These are phyloP conservation scores for Ustilago shanxiensis DNA, from an alignment of 1,284 basidiomycete species.

Conservation along the genomic window DNA sequence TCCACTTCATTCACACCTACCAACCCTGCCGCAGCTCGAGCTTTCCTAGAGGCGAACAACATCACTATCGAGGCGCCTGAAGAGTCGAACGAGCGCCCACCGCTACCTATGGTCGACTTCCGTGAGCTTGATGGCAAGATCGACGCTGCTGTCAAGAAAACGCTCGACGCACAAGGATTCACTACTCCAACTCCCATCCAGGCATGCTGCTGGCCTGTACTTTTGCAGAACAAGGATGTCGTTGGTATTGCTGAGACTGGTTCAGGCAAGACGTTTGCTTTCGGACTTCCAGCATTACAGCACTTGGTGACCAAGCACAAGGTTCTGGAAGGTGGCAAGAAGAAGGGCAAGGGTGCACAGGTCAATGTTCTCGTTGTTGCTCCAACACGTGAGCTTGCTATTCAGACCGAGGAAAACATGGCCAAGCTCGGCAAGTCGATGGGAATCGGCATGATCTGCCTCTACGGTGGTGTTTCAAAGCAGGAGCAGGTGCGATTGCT, in stretches of 20 bases:
- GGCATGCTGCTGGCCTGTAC: constrained; percentile 92
- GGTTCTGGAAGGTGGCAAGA: constrained; percentile 53
- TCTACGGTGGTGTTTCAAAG: constrained; percentile 94
- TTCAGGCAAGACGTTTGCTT: constrained; percentile 92
- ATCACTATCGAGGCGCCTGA: constrained; percentile 69
- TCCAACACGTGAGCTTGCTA: constrained; percentile 92
- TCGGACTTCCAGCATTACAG: constrained; percentile 89
- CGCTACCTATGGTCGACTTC: constrained; percentile 80
- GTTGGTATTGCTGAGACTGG: constrained; percentile 97
- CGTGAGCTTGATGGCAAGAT: constrained; percentile 79
- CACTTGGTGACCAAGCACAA: constrained; percentile 74
- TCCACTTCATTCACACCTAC: constrained; percentile 62
- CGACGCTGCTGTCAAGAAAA: constrained; percentile 73
- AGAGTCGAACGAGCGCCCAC: constrained; percentile 71
- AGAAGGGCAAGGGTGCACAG: constrained; percentile 66
- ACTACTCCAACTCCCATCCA: constrained; percentile 94
- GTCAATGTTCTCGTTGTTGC: constrained; percentile 88
- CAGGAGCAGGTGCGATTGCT: constrained; percentile 79
- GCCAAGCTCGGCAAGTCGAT: constrained; percentile 81
- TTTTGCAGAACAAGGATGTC: constrained; percentile 85
- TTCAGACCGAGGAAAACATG: constrained; percentile 92
- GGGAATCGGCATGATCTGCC: constrained; percentile 83
- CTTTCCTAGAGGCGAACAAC: constrained; percentile 63
- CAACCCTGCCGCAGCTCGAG: constrained; percentile 59
- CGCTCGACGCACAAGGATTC: constrained; percentile 79